phyloP scores from a whole-genome alignment of 1,284 basidiomycete genomes.

The Gastroboletus turbinatus region DNA sequence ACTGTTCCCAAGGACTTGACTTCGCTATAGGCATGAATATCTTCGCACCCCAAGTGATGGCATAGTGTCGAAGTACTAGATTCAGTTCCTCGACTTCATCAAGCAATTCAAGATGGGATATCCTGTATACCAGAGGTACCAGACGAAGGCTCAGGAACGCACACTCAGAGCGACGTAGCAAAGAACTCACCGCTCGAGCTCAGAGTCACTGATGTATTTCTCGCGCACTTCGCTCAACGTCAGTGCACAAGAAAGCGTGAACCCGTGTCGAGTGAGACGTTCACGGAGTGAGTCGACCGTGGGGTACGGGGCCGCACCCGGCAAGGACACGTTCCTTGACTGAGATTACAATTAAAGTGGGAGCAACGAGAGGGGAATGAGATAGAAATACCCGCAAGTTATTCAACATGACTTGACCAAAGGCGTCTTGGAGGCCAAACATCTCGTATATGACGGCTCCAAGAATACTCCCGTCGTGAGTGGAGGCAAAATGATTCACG shows the following conservation, averaged over 20 bases:
- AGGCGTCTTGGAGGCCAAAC: conserved; percentile 81
- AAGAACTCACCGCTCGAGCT: conserved; percentile 60
- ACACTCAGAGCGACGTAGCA: background rate
- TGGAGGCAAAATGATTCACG: conserved; percentile 48
- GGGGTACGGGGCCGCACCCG: conserved; percentile 64
- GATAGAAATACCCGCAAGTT: conserved; percentile 68
- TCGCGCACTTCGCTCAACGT: conserved; percentile 48
- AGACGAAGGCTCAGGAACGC: background rate
- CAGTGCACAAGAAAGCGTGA: conserved; percentile 33
- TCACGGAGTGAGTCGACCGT: conserved; percentile 48
- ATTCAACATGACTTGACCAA: conserved; percentile 84
- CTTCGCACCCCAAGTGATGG: conserved; percentile 72
- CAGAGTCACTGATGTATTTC: conserved; percentile 49
- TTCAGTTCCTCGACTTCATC: conserved; percentile 92
- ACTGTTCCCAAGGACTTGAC: conserved; percentile 35
- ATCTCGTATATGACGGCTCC: conserved; percentile 85
- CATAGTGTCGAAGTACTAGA: conserved; percentile 84
- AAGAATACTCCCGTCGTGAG: conserved; percentile 26
- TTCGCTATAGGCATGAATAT: conserved; percentile 16
- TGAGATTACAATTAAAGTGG: conserved; percentile 32
- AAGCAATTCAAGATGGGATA: conserved; percentile 76
- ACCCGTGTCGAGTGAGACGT: conserved; percentile 61
- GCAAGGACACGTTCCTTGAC: conserved; percentile 74
- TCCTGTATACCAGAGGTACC: conserved; percentile 42
- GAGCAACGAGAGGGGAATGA: background rate